Evolutionary conservation across 163 green algal genomes (phyloP).

Genomic region (Chlorella variabilis): DNA sequence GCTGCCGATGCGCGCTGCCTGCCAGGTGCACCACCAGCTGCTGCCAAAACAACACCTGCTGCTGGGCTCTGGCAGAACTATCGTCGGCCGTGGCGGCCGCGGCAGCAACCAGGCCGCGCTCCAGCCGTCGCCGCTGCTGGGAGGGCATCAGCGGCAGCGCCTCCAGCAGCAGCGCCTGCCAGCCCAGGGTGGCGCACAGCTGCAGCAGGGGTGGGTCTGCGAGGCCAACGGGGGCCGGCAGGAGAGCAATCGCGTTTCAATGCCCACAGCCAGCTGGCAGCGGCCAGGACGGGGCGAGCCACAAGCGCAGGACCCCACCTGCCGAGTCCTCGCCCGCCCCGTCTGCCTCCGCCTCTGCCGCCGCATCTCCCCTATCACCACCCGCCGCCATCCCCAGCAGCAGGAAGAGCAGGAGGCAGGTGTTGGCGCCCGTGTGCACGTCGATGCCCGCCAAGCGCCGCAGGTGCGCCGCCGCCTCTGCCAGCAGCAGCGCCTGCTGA

Average conservation of each 20-base stretch:
- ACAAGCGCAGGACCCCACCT: no score
- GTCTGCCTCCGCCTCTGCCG: no score
- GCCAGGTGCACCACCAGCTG: not conserved
- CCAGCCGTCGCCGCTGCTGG: not conserved
- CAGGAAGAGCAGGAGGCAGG: constrained; percentile 28
- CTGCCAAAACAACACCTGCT: not conserved
- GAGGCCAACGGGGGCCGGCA: no score
- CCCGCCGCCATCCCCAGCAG: not conserved
- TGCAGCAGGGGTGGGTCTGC: not conserved
- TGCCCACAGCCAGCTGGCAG: no score
- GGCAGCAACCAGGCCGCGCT: not conserved
- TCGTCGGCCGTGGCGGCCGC: not conserved
- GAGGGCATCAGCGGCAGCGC: constrained; percentile 4
- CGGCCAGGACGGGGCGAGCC: no score
- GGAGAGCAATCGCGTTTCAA: no score
- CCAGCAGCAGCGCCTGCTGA: not conserved
- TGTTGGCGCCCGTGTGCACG: constrained; percentile 1
- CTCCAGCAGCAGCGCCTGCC: not conserved
- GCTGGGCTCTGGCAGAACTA: not conserved
- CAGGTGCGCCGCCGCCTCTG: constrained; percentile 10
- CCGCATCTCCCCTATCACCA: no score
- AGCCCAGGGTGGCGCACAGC: not conserved
- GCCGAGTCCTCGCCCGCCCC: no score
- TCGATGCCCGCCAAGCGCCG: not conserved
- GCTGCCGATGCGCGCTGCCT: not conserved